Evolutionary conservation across 108 stramenopile genomes (phyloP), one percentile per base, ranked within the genome.

Genomic region (Fistulifera pelliculosa): DNA sequence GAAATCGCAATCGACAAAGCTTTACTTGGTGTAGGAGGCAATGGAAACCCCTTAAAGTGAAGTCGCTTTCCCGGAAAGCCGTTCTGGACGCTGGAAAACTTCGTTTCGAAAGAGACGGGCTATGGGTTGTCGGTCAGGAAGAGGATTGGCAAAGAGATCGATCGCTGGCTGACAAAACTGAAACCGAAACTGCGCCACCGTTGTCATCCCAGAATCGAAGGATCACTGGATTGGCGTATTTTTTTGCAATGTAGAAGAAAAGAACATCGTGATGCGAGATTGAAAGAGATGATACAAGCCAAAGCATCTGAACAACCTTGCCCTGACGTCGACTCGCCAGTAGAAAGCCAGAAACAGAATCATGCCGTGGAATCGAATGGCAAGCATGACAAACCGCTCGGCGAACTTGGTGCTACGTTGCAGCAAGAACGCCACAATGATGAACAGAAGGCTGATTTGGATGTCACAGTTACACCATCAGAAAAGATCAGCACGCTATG

Each of bases 71-170:
- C 11, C 66, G 51, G 35, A 64, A 73, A 55, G 50, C 28, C 17
- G 79, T 78, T 5, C 55, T 93, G 58, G 73, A 86, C 22, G 84
- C 83, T 14, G 90, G 90, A 0, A 74, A 78, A 54, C 58, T 67
- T 28, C 48, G 86, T 12, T 93, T 93, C 68, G 54, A 74, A 49
- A 62, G 84, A 44, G 90, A 93, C 65, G 90, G 90, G 0, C 38
- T 93, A 1, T 93, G 90, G 90, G 79, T 93, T 5, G 86, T 93
- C 2, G 86, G 86, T 0, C 90, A 93, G 57, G 90, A 93, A 61
- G 75, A 83, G 38, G 47, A 56, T 43, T 91, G 89, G 89, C 80
- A 81, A 56, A 71, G 69, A 12, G 62, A 72, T 31, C 63, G 81
- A 13, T 38, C 50, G 14, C 55, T 58, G 31, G 22, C 49, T 40